Base-by-base conservation (phyloP, 2,329 filamentous ascomycete species). In the Escovopsis sp. region DNA sequence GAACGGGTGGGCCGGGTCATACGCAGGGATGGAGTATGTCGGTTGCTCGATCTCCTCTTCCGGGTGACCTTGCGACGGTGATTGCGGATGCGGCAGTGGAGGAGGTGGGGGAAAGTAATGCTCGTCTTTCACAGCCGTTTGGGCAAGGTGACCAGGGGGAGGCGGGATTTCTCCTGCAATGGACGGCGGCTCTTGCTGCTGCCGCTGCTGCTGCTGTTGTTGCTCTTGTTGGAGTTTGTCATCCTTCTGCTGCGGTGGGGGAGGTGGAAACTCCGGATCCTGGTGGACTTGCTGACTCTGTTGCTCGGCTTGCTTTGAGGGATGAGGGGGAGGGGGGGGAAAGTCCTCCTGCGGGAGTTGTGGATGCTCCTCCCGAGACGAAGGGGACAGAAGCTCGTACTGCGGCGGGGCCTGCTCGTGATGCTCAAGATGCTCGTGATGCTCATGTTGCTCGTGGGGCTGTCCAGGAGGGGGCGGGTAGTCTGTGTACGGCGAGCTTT, bases 1-100 rank as follows among this genome's bases (percentile, higher is more conserved):
- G 27, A 41, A 40, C 25, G 52, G 50, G 19, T 47, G 43, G 3
- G 50, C 50, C 33, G 52, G 51, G 28, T 52, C 44, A 29, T 55
- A 54, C 4, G 46, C 39, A 3, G 52, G 51, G 17, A 55, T 55
- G 7, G 39, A 31, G 17, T 54, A 54, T 33, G 27, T 13, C 31
- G 30, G 36, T 15, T 14, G 7, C 14, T 35, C 35, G 6, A 11
- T 3, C 21, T 25, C 21, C 8, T 3, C 21, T 11, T 25, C 21
- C 2, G 9, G 21, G 8, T 21, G 19, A 4, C 33, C 25, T 13
- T 34, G 33, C 3, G 11, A 19, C 18, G 63, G 61, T 3, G 31
- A n/a, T 13, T 16, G 8, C 8, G 21, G 21, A 25, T 25, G 21
- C 21, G 21, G 21, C 21, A 25, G 7, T 9, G 21, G 21, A 25